Conservation (phyloP, 2,329 filamentous ascomycete genomes). For the Colletotrichum sp. region DNA sequence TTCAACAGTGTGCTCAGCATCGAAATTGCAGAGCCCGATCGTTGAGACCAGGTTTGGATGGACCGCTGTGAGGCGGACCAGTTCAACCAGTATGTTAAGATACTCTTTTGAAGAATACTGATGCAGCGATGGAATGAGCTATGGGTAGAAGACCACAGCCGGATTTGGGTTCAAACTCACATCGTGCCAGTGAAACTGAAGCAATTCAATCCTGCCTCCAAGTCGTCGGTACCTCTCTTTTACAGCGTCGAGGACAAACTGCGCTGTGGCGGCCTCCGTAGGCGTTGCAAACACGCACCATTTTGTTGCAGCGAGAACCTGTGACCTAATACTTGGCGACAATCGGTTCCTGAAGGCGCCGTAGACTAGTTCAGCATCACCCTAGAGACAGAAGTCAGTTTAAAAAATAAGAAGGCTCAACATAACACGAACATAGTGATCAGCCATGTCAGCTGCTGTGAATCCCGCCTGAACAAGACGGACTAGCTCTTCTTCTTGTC, state of each 20-base stretch:
- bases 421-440: conserved; percentile 34
- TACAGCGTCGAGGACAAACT: conserved; percentile 30
- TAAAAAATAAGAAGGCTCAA: background rate
- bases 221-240: conserved; percentile 35
- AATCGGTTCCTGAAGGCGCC: conserved; percentile 32
- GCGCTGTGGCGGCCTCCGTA: conserved; percentile 25
- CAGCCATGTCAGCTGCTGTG: conserved; percentile 36
- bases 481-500: conserved; percentile 28
- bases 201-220: conserved; percentile 33
- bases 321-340: conserved; percentile 17
- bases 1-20: conserved; percentile 1
- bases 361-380: conserved; percentile 38
- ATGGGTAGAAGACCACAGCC: background rate
- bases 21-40: conserved; percentile 1
- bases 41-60: background rate
- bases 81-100: background rate
- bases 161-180: conserved; percentile 24
- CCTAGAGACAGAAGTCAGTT: conserved; percentile 20
- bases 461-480: conserved; percentile 28
- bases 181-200: conserved; percentile 40
- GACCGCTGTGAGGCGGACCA: background rate
- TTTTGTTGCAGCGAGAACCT: conserved; percentile 36
- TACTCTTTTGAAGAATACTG: background rate
- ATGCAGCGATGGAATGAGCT: background rate
- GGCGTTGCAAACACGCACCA: conserved; percentile 36